Evolutionary conservation across 768 basidiomycete species (phyloP).

Genomic region (Pulveroboletus sp.): DNA sequence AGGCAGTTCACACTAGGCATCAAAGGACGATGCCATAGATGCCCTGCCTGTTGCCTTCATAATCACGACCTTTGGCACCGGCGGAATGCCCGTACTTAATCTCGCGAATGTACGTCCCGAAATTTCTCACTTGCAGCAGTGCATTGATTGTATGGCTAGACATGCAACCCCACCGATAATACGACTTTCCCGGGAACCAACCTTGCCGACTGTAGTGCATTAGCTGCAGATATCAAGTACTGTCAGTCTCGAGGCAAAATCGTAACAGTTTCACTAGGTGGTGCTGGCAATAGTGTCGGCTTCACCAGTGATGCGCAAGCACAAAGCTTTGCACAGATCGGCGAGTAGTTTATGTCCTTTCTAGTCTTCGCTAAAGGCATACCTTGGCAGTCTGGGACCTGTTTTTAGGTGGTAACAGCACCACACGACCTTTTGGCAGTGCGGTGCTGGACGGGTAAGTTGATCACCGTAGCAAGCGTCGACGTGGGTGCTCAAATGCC

Average conservation of each 20-base stretch:
- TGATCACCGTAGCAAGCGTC: neutral
- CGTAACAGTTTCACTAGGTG: conserved; percentile 44
- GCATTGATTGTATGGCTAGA: conserved; percentile 25
- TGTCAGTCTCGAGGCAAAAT: conserved; percentile 45
- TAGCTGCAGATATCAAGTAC: conserved; percentile 39
- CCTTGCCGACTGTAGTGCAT: conserved; percentile 36
- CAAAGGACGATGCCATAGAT: conserved; percentile 61
- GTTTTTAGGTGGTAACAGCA: conserved; percentile 43
- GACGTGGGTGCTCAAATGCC: neutral
- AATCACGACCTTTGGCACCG: conserved; percentile 58
- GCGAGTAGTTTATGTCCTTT: conserved; percentile 13
- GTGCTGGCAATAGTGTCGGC: conserved; percentile 37
- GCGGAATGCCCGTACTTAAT: conserved; percentile 59
- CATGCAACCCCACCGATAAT: conserved; percentile 38
- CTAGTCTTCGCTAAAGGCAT: neutral
- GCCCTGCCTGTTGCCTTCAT: conserved; percentile 69
- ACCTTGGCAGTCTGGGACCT: conserved; percentile 36
- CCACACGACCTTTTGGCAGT: conserved; percentile 40
- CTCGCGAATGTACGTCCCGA: conserved; percentile 52
- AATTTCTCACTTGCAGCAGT: neutral
- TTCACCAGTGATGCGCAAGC: conserved; percentile 37
- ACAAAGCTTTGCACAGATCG: conserved; percentile 28
- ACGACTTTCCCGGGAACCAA: conserved; percentile 39
- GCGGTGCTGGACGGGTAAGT: conserved; percentile 45
- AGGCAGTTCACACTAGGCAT: conserved; percentile 4